Evolutionary conservation across 495 filamentous ascomycete species (phyloP).

Genomic region (Saxophila tyrrhenica): DNA sequence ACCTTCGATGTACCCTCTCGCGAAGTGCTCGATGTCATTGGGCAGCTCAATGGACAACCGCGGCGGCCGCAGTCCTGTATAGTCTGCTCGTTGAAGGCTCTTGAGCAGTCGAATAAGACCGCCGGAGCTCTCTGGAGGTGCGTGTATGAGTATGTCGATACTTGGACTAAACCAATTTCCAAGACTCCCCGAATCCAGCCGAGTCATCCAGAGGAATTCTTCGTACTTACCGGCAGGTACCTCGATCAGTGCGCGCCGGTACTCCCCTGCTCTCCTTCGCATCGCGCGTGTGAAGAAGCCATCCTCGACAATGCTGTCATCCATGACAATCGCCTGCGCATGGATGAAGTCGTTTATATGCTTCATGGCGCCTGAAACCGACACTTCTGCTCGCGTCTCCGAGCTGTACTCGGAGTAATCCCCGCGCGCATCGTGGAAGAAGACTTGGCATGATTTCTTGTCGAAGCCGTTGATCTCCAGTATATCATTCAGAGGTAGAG

Average conservation of each 20-base stretch:
- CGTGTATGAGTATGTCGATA: slow-evolving; percentile 69
- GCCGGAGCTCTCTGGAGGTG: slow-evolving; percentile 53
- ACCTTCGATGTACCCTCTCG: slow-evolving; percentile 46
- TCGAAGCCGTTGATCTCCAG: slow-evolving; percentile 45
- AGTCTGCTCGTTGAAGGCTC: slow-evolving; percentile 63
- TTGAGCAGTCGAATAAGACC: slow-evolving; percentile 60
- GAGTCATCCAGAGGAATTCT: slow-evolving; percentile 62
- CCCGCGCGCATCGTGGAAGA: slow-evolving; percentile 49
- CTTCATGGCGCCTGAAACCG: slow-evolving; percentile 26
- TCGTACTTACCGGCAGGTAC: slow-evolving; percentile 49
- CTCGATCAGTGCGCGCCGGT: slow-evolving; percentile 47
- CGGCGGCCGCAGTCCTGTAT: slow-evolving; percentile 50
- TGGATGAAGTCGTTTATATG: slow-evolving; percentile 45
- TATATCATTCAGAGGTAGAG: slow-evolving; percentile 41
- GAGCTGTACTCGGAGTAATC: slow-evolving; percentile 41
- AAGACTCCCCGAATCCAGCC: slow-evolving; percentile 60
- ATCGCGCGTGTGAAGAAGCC: slow-evolving; percentile 45
- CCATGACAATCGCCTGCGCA: slow-evolving; percentile 45
- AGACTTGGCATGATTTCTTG: slow-evolving; percentile 38
- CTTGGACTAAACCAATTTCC: slow-evolving; percentile 61
- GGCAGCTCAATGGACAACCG: slow-evolving; percentile 74
- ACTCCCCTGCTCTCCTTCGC: slow-evolving; percentile 33
- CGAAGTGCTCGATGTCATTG: slow-evolving; percentile 47
- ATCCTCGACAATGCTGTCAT: slow-evolving; percentile 40
- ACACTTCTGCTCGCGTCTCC: slow-evolving; percentile 36